phyloP scores from a whole-genome alignment of 257 asterid genomes.

The Nicotiana otophora region DNA sequence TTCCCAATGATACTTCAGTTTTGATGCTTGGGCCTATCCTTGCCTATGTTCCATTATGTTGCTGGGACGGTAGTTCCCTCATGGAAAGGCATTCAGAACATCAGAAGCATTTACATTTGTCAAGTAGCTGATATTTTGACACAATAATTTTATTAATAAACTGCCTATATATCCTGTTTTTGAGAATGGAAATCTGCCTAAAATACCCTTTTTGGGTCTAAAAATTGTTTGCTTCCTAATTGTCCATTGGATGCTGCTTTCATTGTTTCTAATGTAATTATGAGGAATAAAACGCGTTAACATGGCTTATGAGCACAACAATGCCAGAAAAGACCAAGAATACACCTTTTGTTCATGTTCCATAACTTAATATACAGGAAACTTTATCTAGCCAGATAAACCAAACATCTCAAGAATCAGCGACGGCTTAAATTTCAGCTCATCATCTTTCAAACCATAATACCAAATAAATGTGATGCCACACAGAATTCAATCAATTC shows the following conservation, averaged over 20 bases:
- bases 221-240: background rate
- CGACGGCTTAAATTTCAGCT: no score
- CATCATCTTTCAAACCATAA: no score
- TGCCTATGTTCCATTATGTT: background rate
- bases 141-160: background rate
- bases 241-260: background rate
- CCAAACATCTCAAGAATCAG: background rate
- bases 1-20: background rate
- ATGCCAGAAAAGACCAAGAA: no score
- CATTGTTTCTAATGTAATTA: no score
- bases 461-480: no score
- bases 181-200: background rate
- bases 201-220: background rate
- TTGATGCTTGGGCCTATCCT: background rate
- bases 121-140: background rate
- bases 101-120: background rate
- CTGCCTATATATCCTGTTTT: background rate
- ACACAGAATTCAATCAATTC: no score
- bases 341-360: no score
- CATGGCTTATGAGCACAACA: no score
- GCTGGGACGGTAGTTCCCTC: no score
- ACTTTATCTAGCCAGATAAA: background rate
- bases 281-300: no score
- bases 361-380: background rate
- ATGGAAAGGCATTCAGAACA: background rate